A percentile compares a stretch with the other conserved stretches of the same genome.
These are phyloP conservation scores for Aquilaria malaccensis DNA, from an alignment of 345 rosid genomes.

Conservation along the genomic window DNA sequence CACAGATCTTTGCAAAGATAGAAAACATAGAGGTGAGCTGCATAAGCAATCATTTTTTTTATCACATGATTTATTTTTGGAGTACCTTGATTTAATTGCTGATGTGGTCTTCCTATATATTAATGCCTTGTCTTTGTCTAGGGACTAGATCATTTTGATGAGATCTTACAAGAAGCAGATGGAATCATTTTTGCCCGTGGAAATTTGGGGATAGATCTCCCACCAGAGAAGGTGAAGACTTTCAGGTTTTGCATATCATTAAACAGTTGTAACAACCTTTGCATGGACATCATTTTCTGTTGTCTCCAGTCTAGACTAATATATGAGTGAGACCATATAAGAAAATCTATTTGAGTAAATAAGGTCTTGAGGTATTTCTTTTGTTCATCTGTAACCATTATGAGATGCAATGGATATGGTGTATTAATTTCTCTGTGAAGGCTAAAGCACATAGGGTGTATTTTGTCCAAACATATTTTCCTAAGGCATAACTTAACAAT, in stretches of 20 bases:
- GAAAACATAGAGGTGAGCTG: constrained; percentile 57
- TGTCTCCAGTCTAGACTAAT: too few relatives aligned
- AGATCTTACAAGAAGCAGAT: constrained; percentile 63
- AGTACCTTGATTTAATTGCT: constrained; percentile 7
- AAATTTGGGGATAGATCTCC: constrained; percentile 68
- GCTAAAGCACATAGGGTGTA: too few relatives aligned
- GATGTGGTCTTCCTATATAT: background rate
- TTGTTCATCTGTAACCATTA: too few relatives aligned
- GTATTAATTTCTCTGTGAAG: too few relatives aligned
- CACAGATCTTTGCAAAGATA: constrained; percentile 61
- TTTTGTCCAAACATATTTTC: too few relatives aligned
- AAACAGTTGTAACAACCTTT: background rate
- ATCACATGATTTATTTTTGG: background rate
- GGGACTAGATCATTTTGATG: constrained; percentile 67
- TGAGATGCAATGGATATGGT: too few relatives aligned
- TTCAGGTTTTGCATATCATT: background rate
- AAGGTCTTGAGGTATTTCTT: too few relatives aligned
- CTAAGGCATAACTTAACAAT: too few relatives aligned
- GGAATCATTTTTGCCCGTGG: constrained; percentile 68
- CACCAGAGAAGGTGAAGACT: constrained; percentile 57
- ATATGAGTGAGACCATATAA: too few relatives aligned
- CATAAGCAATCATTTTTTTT: background rate
- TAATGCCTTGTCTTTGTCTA: constrained; percentile 13
- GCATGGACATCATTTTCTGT: background rate
- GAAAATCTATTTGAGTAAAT: too few relatives aligned